phyloP scores from a whole-genome alignment of 768 basidiomycete species.

The Mycena olivaceomarginata region DNA sequence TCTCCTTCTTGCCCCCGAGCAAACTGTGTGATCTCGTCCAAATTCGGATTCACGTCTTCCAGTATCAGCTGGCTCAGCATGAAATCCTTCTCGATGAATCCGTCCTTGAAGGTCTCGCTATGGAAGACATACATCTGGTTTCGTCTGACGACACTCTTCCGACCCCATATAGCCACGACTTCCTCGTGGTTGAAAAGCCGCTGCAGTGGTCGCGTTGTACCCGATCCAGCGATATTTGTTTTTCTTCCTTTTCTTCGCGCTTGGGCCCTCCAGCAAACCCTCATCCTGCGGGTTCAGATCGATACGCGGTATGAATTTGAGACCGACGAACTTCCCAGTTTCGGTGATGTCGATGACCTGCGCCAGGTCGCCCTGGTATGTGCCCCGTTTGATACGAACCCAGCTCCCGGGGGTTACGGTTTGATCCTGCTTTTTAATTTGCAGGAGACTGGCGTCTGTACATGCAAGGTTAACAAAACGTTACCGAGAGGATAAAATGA shows the following conservation, averaged over 20 bases:
- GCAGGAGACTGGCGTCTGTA: conserved; percentile 89
- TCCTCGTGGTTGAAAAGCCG: conserved; percentile 97
- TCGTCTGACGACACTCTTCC: conserved; percentile 84
- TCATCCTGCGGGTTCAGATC: conserved; percentile 95
- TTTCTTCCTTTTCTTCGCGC: conserved; percentile 93
- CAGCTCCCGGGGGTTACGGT: conserved; percentile 91
- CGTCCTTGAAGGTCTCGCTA: conserved; percentile 95
- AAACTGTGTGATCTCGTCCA: conserved; percentile 97
- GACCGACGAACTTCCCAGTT: conserved; percentile 93
- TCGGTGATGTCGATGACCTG: conserved; percentile 96
- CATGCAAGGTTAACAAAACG: conserved; percentile 20
- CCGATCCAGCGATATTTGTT: conserved; percentile 63
- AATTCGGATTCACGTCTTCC: conserved; percentile 95
- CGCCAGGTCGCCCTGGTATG: conserved; percentile 95
- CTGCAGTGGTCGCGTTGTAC: conserved; percentile 90
- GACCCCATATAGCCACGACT: conserved; percentile 89
- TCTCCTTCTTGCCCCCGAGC: conserved; percentile 83
- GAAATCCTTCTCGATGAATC: conserved; percentile 98
- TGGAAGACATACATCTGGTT: conserved; percentile 90
- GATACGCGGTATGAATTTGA: conserved; percentile 98
- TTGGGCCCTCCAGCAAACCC: conserved; percentile 75
- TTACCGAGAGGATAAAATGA: not conserved
- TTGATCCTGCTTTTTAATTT: conserved; percentile 95
- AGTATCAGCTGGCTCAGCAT: conserved; percentile 84
- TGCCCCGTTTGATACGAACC: conserved; percentile 96